Evolutionary conservation across 2,329 filamentous ascomycete species (phyloP), one percentile per base, ranked within the genome.

Genomic region (Colletotrichum siamense): DNA sequence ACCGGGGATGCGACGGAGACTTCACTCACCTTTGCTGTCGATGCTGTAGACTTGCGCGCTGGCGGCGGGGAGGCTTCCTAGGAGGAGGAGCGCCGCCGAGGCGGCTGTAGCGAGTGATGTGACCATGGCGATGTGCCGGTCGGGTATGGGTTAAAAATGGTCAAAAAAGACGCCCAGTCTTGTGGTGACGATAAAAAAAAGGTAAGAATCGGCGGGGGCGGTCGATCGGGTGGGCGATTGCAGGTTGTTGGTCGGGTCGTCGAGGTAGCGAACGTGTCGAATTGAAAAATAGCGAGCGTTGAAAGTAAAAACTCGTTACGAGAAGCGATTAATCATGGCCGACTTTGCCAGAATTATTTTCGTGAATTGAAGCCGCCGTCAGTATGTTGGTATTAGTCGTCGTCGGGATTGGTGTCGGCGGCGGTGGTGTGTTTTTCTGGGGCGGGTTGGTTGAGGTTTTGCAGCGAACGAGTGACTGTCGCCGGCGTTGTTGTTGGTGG

Each of bases 21-120:
- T 64, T 26, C 16, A 61, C 77, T 49, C 79, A 85, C 84, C 82
- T 39, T 80, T 79, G 13, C 79, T 83, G 57, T 81, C 80, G 15
- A 85, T 81, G 39, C 80, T 81, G 77, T 84, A 84, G 36, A 77
- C 77, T 26, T 82, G 80, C 1, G 81, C 83, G 24, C 78, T 72
- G 24, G 69, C 79, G 6, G 73, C 68, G 28, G 76, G 76, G 8
- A 77, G 69, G 28, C 69, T 73, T 26, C 76, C 69, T 15, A 59
- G 39, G 30, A 77, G 36, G 13, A 77, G 65, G 12, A 77, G 74
- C 28, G 74, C 76, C 62, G 74, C 76, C 22, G 73, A 73, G 26
- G 76, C 74, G 74, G 36, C 74, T 12, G 69, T 32, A 26, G 70
- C 65, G 22, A 77, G 62, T 39, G 76, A 73, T 32, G 59, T 44